Conservation (phyloP, 2,329 filamentous ascomycete species). For the Trichoderma polysporum region DNA sequence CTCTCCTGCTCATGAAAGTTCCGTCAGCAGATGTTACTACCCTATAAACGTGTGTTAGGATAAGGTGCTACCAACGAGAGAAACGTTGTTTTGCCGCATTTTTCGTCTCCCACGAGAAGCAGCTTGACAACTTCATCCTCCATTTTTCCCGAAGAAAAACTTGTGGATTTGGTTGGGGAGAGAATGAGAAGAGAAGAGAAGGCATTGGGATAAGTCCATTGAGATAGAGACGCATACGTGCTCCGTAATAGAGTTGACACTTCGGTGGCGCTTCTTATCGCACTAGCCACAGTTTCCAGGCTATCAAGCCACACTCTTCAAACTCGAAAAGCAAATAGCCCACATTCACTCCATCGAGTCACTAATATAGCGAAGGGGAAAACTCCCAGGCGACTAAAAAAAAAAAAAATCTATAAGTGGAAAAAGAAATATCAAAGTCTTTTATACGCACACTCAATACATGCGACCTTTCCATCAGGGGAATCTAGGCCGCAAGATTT, state of each 20-base stretch:
- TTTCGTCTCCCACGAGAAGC: constrained; percentile 58
- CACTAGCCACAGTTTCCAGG: constrained; percentile 11
- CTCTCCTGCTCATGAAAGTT: constrained; percentile 41
- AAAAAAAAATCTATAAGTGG: background rate
- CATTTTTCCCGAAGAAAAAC: constrained; percentile 34
- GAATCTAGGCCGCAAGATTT: constrained; percentile 29
- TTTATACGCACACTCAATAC: constrained; percentile 21
- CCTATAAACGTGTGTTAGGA: background rate
- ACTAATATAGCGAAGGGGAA: background rate
- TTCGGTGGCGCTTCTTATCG: constrained; percentile 4
- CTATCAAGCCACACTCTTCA: background rate
- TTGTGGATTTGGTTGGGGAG: background rate
- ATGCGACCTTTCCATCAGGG: constrained; percentile 31
- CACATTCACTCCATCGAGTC: background rate
- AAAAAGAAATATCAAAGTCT: background rate
- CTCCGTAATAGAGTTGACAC: background rate
- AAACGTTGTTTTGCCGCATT: constrained; percentile 61
- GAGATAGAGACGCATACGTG: background rate
- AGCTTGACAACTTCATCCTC: constrained; percentile 52
- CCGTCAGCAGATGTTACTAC: background rate
- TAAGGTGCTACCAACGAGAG: constrained; percentile 53
- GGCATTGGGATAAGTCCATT: background rate
- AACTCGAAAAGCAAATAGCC: background rate
- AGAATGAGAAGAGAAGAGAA: background rate
- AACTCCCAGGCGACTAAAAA: background rate